Conservation (phyloP, 805 yeast genomes). For the Groenewaldozyma salmanticensis region DNA sequence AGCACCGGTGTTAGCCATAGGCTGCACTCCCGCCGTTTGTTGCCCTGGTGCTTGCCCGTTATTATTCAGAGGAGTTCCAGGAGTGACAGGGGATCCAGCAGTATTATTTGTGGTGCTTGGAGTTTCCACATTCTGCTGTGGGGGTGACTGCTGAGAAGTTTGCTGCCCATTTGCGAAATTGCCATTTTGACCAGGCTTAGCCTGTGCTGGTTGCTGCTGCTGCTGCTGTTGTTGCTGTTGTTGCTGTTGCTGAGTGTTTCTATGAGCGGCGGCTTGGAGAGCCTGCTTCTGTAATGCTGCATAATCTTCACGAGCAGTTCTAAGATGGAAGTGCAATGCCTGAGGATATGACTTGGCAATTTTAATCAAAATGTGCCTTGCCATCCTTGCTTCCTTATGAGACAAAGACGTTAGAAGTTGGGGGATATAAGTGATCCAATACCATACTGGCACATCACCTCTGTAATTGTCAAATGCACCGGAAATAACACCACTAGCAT, state of each 20-base stretch:
- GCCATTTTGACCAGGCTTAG: constrained; percentile 1
- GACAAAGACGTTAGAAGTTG: constrained; percentile 84
- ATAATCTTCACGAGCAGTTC: constrained; percentile 93
- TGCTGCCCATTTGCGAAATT: constrained; percentile 3
- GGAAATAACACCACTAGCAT: constrained; percentile 66
- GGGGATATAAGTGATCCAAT: constrained; percentile 96
- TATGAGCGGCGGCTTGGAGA: constrained; percentile 34
- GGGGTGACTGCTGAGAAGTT: constrained; percentile 3
- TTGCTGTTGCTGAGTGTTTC: constrained; percentile 13
- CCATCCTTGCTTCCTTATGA: constrained; percentile 82
- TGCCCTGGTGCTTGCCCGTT: constrained; percentile 5
- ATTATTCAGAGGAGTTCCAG: constrained; percentile 5
- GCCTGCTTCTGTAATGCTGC: constrained; percentile 78
- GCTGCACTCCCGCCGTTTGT: constrained; percentile 2
- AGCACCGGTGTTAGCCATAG: constrained; percentile 5
- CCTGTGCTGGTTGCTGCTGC: not conserved
- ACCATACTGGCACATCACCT: constrained; percentile 98
- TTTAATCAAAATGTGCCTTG: constrained; percentile 75
- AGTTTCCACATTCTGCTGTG: not conserved
- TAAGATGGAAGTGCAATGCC: constrained; percentile 88
- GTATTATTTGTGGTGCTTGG: constrained; percentile 3
- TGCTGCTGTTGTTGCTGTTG: constrained; percentile 1
- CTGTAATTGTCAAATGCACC: constrained; percentile 84
- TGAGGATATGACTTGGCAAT: constrained; percentile 97
- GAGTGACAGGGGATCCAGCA: constrained; percentile 5